phyloP scores from a whole-genome alignment of 345 rosid genomes.

The Pistacia vera region DNA sequence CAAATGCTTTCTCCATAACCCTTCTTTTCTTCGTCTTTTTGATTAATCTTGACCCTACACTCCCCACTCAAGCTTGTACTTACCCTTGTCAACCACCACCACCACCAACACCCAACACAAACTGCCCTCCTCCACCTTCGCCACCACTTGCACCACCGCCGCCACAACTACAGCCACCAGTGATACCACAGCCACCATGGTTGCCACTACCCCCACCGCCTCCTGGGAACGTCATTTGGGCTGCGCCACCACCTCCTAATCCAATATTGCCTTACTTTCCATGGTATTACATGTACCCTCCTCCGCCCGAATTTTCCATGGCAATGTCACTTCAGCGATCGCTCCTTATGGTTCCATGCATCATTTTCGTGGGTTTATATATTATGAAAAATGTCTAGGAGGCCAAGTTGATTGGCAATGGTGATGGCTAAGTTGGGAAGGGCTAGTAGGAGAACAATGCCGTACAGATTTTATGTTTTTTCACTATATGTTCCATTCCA shows the following conservation, averaged over 20 bases:
- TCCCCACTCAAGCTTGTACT: constrained; percentile 24
- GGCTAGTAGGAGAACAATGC: neutral
- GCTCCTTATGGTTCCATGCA: neutral
- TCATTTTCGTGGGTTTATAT: neutral
- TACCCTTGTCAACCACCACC: constrained; percentile 48
- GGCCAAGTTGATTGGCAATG: neutral
- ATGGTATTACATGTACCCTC: constrained; percentile 56
- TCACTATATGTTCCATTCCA: neutral
- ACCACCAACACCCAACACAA: constrained; percentile 9
- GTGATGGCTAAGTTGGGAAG: neutral
- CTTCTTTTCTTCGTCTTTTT: constrained; percentile 16
- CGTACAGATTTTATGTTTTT: neutral
- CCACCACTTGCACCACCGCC: constrained; percentile 10
- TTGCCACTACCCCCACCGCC: constrained; percentile 19
- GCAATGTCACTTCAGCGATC: neutral
- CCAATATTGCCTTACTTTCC: constrained; percentile 54
- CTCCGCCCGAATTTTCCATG: constrained; percentile 22
- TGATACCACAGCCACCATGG: neutral
- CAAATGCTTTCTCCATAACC: constrained; percentile 3
- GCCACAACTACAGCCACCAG: constrained; percentile 6
- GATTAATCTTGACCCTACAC: constrained; percentile 11
- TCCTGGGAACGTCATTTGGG: neutral
- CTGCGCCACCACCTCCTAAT: constrained; percentile 57
- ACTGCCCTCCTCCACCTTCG: constrained; percentile 16
- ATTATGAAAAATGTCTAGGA: no score